phyloP scores from a whole-genome alignment of 2,329 filamentous ascomycete species.

The Apiospora hydei region DNA sequence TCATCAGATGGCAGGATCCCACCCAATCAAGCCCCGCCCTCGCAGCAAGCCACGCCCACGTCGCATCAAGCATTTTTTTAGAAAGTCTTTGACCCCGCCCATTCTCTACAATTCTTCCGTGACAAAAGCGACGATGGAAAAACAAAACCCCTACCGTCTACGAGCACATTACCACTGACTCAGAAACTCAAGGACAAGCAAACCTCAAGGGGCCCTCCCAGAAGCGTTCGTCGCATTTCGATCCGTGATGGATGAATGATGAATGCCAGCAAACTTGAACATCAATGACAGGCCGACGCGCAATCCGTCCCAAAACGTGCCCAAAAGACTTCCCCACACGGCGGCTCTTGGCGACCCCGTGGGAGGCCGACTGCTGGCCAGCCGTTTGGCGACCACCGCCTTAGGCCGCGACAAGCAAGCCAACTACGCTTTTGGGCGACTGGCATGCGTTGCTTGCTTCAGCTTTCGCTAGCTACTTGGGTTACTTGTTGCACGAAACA shows the following conservation, averaged over 20 bases:
- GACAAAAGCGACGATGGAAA: neutral
- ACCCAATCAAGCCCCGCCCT: neutral
- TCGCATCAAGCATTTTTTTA: neutral
- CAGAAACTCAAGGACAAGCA: neutral
- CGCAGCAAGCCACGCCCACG: slow-evolving; percentile 14
- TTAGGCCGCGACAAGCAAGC: slow-evolving; percentile 13
- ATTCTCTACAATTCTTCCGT: neutral
- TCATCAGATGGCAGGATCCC: slow-evolving; percentile 11
- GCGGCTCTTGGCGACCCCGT: slow-evolving; percentile 11
- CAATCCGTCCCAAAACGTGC: slow-evolving; percentile 14
- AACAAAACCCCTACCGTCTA: neutral
- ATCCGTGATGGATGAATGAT: neutral
- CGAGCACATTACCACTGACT: neutral
- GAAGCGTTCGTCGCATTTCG: neutral
- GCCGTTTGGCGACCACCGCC: slow-evolving; percentile 4
- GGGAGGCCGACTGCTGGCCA: slow-evolving; percentile 16
- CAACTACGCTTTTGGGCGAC: neutral
- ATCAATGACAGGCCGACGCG: neutral
- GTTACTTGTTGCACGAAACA: neutral
- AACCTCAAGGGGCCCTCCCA: no score
- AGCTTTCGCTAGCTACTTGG: neutral
- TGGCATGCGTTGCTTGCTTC: slow-evolving; percentile 4
- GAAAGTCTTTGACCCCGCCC: neutral
- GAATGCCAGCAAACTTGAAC: neutral
- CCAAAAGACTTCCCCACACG: slow-evolving; percentile 13